phyloP scores from a whole-genome alignment of 768 basidiomycete species.

The Suillus clintonianus region DNA sequence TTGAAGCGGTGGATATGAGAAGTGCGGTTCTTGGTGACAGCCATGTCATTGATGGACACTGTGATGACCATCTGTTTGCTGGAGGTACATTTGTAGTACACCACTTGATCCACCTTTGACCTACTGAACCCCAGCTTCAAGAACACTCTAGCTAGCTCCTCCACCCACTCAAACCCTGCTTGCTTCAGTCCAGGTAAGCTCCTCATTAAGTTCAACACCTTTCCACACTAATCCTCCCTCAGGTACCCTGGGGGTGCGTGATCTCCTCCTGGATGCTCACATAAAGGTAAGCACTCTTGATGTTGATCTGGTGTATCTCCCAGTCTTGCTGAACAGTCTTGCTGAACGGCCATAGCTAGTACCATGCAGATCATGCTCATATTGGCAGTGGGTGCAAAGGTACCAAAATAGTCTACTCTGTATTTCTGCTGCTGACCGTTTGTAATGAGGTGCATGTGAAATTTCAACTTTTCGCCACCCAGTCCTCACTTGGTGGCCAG shows the following conservation, averaged over 20 bases:
- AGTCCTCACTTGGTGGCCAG: background rate
- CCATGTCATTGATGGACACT: constrained; percentile 34
- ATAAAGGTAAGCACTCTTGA: constrained; percentile 18
- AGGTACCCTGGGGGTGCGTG: constrained; percentile 32
- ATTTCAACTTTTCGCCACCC: background rate
- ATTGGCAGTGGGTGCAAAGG: constrained; percentile 12
- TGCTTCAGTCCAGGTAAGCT: constrained; percentile 44
- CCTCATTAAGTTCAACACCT: constrained; percentile 24
- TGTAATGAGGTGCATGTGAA: too few species aligned
- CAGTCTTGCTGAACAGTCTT: constrained; percentile 8
- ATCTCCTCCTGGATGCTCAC: constrained; percentile 30
- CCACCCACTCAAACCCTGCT: constrained; percentile 33
- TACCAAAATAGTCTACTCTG: constrained; percentile 23
- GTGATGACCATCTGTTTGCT: constrained; percentile 28
- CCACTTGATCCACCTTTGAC: too few species aligned
- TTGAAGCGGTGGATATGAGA: background rate
- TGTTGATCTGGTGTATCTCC: constrained; percentile 13
- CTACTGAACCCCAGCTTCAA: background rate
- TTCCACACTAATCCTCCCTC: constrained; percentile 15
- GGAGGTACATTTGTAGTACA: too few species aligned
- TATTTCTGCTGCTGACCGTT: background rate
- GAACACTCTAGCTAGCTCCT: constrained; percentile 3
- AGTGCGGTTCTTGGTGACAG: constrained; percentile 23
- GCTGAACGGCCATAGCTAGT: constrained; percentile 10
- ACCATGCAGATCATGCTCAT: constrained; percentile 11